phyloP scores from a whole-genome alignment of 495 filamentous ascomycete genomes.

The Podospora pseudoanserina region DNA sequence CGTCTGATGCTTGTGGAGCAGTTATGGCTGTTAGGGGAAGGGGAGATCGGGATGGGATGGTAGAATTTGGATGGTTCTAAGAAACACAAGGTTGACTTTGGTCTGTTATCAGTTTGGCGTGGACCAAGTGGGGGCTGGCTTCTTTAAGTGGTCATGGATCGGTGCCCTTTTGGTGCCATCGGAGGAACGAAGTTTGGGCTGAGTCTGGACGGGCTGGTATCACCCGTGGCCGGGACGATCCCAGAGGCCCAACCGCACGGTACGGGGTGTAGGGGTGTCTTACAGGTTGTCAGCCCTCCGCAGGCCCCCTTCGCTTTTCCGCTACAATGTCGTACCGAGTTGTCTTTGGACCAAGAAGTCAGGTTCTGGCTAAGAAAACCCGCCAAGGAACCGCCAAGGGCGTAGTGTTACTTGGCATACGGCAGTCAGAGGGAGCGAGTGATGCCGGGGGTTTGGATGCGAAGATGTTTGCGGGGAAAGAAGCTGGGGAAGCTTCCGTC shows the following conservation, averaged over 20 bases:
- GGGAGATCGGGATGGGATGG: not conserved
- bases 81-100: not conserved
- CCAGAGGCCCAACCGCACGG: not conserved
- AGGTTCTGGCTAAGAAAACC: slow-evolving; percentile 12
- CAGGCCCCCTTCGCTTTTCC: not conserved
- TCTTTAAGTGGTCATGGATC: slow-evolving; percentile 5
- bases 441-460: not conserved
- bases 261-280: not conserved
- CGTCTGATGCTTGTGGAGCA: not conserved
- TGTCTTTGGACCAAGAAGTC: slow-evolving; percentile 8
- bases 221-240: not conserved
- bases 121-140: slow-evolving; percentile 4
- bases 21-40: not conserved
- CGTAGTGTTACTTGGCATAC: slow-evolving; percentile 22
- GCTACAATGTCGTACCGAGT: slow-evolving; percentile 11
- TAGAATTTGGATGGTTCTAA: slow-evolving; percentile 2
- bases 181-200: not conserved
- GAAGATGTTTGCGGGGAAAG: slow-evolving; percentile 1
- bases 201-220: not conserved
- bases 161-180: not conserved
- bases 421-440: slow-evolving; percentile 21
- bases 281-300: not conserved
- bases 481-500: not conserved
- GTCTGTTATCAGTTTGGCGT: slow-evolving; percentile 3
- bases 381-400: slow-evolving; percentile 24